phyloP scores from a whole-genome alignment of 2,329 filamentous ascomycete species.

The Trichoderma oligosporum region DNA sequence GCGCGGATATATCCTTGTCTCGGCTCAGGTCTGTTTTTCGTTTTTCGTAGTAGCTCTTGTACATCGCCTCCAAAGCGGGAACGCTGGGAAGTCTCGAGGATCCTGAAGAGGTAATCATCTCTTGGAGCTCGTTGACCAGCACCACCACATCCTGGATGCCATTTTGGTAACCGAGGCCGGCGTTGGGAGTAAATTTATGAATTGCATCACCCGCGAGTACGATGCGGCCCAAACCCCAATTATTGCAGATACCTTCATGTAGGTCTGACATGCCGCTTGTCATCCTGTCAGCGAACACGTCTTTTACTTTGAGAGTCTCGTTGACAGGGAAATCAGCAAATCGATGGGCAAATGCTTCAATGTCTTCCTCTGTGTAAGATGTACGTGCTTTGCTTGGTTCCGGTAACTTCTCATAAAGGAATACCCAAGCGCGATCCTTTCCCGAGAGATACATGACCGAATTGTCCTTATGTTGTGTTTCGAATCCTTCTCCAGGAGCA shows the following conservation, averaged over 20 bases:
- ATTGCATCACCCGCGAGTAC: conserved; percentile 37
- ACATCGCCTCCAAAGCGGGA: conserved; percentile 18
- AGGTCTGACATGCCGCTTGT: conserved; percentile 32
- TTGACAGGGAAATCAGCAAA: conserved; percentile 28
- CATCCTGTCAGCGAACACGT: conserved; percentile 29
- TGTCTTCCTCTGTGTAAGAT: conserved; percentile 28
- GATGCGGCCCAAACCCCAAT: conserved; percentile 36
- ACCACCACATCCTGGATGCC: conserved; percentile 34
- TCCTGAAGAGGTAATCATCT: conserved; percentile 1
- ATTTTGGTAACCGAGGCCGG: conserved; percentile 35
- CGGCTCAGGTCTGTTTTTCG: conserved; percentile 21
- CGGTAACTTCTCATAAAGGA: conserved; percentile 33
- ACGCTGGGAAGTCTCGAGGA: neutral
- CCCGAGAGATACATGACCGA: conserved; percentile 32
- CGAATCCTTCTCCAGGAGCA: conserved; percentile 27
- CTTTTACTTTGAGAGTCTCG: conserved; percentile 28
- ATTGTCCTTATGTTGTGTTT: conserved; percentile 30
- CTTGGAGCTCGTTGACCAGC: conserved; percentile 28
- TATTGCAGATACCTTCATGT: conserved; percentile 36
- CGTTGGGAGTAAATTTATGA: conserved; percentile 39
- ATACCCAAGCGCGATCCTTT: conserved; percentile 30
- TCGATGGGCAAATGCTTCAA: conserved; percentile 24
- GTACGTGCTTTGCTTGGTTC: conserved; percentile 26
- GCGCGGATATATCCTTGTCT: conserved; percentile 13
- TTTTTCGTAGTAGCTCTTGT: conserved; percentile 23